Conservation (phyloP, 1,139 yeast genomes). For the Meyerozyma carpophila region DNA sequence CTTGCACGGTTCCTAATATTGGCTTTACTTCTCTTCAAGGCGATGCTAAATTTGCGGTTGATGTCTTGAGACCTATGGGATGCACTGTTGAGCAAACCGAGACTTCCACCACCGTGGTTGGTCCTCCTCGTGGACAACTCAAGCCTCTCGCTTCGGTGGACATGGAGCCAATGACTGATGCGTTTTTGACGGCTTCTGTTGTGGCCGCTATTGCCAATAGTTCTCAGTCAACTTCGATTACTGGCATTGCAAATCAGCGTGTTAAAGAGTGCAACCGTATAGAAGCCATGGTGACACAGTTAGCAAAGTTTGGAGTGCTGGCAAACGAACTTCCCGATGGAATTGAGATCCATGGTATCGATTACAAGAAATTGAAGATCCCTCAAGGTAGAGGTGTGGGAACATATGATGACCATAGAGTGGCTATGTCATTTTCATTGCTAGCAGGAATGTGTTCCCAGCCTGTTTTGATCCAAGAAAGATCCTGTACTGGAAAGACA, state of each 20-base stretch:
- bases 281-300: conserved; percentile 85
- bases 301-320: conserved; percentile 83
- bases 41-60: conserved; percentile 94
- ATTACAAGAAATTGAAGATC: conserved; percentile 38
- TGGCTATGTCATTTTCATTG: conserved; percentile 94
- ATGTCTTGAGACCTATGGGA: conserved; percentile 93
- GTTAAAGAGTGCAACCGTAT: conserved; percentile 97
- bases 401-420: conserved; percentile 94
- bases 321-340: conserved; percentile 91
- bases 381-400: conserved; percentile 57
- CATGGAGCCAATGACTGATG: conserved; percentile 99
- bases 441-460: conserved; percentile 55
- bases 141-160: conserved; percentile 73
- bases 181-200: conserved; percentile 92
- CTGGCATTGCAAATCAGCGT: conserved; percentile 96
- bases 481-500: conserved; percentile 92
- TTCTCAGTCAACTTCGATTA: conserved; percentile 62
- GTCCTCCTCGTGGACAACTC: conserved; percentile 69
- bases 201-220: conserved; percentile 85
- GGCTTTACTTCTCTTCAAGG: conserved; percentile 93
- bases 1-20: conserved; percentile 89
- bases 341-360: conserved; percentile 72
- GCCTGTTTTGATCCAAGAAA: conserved; percentile 73
- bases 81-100: conserved; percentile 80
- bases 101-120: conserved; percentile 85